phyloP scores from a whole-genome alignment of 208 protist species.

The Trypanosoma lewisi region DNA sequence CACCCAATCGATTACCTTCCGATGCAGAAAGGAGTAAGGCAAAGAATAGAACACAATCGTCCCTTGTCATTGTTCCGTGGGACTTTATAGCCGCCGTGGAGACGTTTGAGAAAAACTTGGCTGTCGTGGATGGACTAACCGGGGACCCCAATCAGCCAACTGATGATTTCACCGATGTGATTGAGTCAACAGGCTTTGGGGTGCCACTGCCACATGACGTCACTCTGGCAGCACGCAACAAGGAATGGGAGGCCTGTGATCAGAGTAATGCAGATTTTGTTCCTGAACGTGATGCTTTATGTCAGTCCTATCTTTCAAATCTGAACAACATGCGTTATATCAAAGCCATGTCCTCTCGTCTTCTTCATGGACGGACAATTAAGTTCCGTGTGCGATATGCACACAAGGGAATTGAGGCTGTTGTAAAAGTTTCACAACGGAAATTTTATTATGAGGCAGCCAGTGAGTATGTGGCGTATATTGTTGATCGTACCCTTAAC shows the following conservation, averaged over 20 bases:
- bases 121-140: conserved; percentile 25
- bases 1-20: neutral
- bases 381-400: conserved; percentile 77
- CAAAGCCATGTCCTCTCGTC: conserved; percentile 60
- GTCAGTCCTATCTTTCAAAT: conserved; percentile 68
- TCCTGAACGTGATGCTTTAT: conserved; percentile 47
- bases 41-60: conserved; percentile 21
- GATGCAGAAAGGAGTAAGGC: conserved; percentile 11
- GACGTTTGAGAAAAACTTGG: conserved; percentile 44
- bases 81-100: conserved; percentile 29
- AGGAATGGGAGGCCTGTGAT: conserved; percentile 61
- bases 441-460: conserved; percentile 82
- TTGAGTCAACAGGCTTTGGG: conserved; percentile 36
- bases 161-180: conserved; percentile 56
- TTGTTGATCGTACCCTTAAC: conserved; percentile 57
- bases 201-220: conserved; percentile 47
- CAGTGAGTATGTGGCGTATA: conserved; percentile 70
- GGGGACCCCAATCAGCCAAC: conserved; percentile 65
- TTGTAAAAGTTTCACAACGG: conserved; percentile 79
- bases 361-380: conserved; percentile 72
- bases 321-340: conserved; percentile 79
- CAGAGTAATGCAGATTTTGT: conserved; percentile 67
- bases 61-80: neutral
- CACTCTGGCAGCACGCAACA: conserved; percentile 18
- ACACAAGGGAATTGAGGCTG: conserved; percentile 67